A percentile compares a stretch with the other conserved stretches of the same genome.
Conservation (phyloP, 768 basidiomycete species). For the Tricholoma hemisulphureum region DNA sequence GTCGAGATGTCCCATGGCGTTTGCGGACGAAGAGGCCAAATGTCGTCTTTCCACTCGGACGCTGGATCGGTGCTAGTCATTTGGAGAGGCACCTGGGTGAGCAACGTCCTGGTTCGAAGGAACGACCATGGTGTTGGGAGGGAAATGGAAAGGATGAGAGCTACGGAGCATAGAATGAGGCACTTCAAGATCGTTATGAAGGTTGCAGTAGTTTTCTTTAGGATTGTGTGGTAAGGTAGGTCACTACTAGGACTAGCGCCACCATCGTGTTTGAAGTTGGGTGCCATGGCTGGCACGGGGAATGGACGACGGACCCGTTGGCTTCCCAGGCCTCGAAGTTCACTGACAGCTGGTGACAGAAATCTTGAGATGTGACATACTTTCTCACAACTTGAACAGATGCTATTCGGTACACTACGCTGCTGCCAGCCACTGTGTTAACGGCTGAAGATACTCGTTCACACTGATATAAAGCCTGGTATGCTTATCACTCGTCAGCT, state of each 20-base stretch:
- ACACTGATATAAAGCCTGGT: no score
- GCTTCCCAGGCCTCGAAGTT: slow-evolving; percentile 7
- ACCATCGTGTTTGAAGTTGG: slow-evolving; percentile 6
- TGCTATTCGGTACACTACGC: no score
- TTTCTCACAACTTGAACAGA: no score
- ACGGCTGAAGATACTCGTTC: no score
- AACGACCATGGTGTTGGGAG: slow-evolving; percentile 36
- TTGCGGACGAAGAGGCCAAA: slow-evolving; percentile 62
- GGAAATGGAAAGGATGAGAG: slow-evolving; percentile 32
- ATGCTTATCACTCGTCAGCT: slow-evolving; percentile 14
- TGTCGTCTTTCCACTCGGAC: slow-evolving; percentile 46
- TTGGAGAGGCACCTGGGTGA: slow-evolving; percentile 19
- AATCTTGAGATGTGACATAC: no score
- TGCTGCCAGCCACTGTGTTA: no score
- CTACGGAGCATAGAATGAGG: slow-evolving; percentile 30
- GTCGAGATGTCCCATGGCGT: slow-evolving; percentile 76
- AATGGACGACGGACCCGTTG: background rate
- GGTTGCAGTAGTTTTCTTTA: slow-evolving; percentile 1
- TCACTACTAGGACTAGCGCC: slow-evolving; percentile 5
- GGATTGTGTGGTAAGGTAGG: background rate
- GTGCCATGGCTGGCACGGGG: slow-evolving; percentile 4
- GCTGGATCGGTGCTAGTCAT: slow-evolving; percentile 29
- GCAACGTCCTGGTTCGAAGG: slow-evolving; percentile 12
- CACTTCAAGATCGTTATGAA: slow-evolving; percentile 16
- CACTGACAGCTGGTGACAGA: no score